phyloP scores from a whole-genome alignment of 129 eudicot genomes.

The Kitagawia praeruptora region DNA sequence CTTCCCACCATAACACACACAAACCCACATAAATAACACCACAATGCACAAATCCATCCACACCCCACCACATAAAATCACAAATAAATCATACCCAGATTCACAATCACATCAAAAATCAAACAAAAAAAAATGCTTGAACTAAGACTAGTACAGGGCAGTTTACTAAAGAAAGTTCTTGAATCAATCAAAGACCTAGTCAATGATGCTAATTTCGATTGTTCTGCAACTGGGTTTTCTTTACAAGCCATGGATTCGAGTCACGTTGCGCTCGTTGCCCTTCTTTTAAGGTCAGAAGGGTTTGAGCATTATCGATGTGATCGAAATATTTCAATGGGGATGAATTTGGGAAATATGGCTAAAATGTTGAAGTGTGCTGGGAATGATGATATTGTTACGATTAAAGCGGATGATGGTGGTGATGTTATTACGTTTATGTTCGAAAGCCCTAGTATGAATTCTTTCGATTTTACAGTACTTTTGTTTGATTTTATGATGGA shows the following conservation, averaged over 20 bases:
- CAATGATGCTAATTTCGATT: conserved; percentile 30
- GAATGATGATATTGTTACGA: conserved; percentile 75
- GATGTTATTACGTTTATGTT: conserved; percentile 94
- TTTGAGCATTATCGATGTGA: conserved; percentile 89
- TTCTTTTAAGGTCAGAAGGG: conserved; percentile 75
- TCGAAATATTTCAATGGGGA: conserved; percentile 76
- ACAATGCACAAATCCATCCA: not conserved
- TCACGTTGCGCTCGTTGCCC: conserved; percentile 90
- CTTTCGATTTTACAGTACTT: not conserved
- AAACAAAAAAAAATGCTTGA: conserved; percentile 20
- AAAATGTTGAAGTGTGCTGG: conserved; percentile 89
- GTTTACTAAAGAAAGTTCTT: conserved; percentile 24
- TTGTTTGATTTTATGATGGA: too few relatives aligned
- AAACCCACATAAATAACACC: not conserved
- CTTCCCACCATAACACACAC: not conserved
- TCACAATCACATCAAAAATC: not conserved
- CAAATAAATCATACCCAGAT: not conserved
- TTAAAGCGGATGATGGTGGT: conserved; percentile 84
- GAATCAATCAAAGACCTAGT: conserved; percentile 28
- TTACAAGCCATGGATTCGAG: conserved; percentile 90
- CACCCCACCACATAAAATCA: not conserved
- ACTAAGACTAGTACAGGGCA: conserved; percentile 26
- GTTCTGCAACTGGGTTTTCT: conserved; percentile 28
- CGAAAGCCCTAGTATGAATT: conserved; percentile 69
- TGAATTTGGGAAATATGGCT: conserved; percentile 72